These are phyloP conservation scores for Lathyrus aphaca DNA, from an alignment of 306 rosid species.

Conservation along the genomic window DNA sequence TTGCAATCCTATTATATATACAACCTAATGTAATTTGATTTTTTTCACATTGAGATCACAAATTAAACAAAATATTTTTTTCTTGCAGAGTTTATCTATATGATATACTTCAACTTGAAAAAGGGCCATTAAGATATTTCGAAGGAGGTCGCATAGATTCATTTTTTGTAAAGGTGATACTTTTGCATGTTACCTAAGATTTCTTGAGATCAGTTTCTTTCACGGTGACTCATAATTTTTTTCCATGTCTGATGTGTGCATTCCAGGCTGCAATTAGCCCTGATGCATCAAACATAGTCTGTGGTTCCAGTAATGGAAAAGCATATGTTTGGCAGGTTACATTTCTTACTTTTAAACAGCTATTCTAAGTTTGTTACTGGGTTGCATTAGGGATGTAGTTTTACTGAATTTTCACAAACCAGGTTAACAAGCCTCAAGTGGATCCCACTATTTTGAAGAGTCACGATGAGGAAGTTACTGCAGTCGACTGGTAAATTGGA, in stretches of 20 bases:
- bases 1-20: background rate
- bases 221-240: slow-evolving; percentile 1
- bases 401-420: slow-evolving; percentile 39
- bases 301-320: slow-evolving; percentile 89
- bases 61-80: background rate
- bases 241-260: slow-evolving; percentile 32
- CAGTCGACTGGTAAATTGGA: slow-evolving; percentile 76
- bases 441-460: slow-evolving; percentile 61
- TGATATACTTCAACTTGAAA: slow-evolving; percentile 77
- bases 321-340: slow-evolving; percentile 90
- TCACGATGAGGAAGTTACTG: slow-evolving; percentile 84
- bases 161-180: slow-evolving; percentile 84
- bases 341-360: slow-evolving; percentile 23
- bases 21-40: background rate
- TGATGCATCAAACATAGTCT: slow-evolving; percentile 72
- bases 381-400: slow-evolving; percentile 20
- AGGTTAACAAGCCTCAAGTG: slow-evolving; percentile 76
- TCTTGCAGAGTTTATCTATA: slow-evolving; percentile 76
- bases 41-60: background rate
- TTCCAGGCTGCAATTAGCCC: slow-evolving; percentile 86
- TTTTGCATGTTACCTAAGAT: background rate
- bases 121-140: slow-evolving; percentile 75
- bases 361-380: slow-evolving; percentile 4
- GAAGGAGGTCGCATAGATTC: slow-evolving; percentile 79
- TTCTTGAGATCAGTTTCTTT: slow-evolving; percentile 5